Percentiles rank a stretch among this genome's conserved stretches.
Evolutionary conservation across 352 stramenopile genomes (phyloP).

Genomic region (Globisporangium echinulatum): DNA sequence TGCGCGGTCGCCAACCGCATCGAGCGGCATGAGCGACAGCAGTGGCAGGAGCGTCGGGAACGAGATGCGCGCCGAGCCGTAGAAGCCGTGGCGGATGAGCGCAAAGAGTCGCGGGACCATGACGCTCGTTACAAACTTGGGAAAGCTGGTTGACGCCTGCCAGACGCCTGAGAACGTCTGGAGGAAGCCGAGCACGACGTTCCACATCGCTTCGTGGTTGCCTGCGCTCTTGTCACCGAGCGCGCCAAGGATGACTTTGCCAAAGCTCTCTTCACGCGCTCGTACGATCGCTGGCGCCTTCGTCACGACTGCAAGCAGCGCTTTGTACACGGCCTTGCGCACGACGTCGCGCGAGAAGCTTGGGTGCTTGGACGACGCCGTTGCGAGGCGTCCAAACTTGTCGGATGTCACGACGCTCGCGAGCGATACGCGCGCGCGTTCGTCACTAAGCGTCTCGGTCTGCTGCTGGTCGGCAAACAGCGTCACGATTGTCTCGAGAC

Average conservation of each 20-base stretch:
- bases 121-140: constrained; percentile 56
- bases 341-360: constrained; percentile 71
- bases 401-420: constrained; percentile 48
- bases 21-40: constrained; percentile 65
- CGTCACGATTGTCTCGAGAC: constrained; percentile 46
- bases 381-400: constrained; percentile 51
- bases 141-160: constrained; percentile 30
- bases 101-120: constrained; percentile 63
- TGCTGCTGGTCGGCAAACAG: constrained; percentile 39
- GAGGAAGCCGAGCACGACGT: constrained; percentile 66
- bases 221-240: constrained; percentile 61
- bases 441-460: constrained; percentile 31
- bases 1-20: constrained; percentile 33
- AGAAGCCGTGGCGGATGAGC: constrained; percentile 71
- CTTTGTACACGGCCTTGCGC: constrained; percentile 55
- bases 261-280: constrained; percentile 49
- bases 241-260: constrained; percentile 58
- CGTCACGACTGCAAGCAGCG: constrained; percentile 43
- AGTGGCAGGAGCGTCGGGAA: constrained; percentile 68
- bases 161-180: constrained; percentile 45
- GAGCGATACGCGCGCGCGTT: constrained; percentile 28
- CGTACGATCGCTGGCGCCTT: constrained; percentile 34
- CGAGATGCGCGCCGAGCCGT: constrained; percentile 58
- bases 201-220: constrained; percentile 73
- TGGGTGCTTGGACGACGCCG: constrained; percentile 59